phyloP scores from a whole-genome alignment of 441 rosid genomes.

The Breynia disticha region DNA sequence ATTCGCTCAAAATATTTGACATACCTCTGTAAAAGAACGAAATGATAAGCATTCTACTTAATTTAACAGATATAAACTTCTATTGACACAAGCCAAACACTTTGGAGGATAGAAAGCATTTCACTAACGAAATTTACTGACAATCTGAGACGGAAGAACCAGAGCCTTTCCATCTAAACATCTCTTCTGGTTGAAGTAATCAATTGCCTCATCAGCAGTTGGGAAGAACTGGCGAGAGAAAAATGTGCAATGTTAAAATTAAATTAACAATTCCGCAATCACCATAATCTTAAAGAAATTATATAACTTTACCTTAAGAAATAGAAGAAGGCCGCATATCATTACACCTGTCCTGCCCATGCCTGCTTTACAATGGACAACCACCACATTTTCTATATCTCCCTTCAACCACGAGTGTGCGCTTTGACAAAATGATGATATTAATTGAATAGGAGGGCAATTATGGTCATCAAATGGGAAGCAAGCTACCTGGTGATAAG shows the following conservation, averaged over 20 bases:
- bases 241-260: slow-evolving; percentile 14
- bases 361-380: slow-evolving; percentile 87
- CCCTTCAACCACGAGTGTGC: slow-evolving; percentile 83
- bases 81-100: slow-evolving; percentile 1
- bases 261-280: slow-evolving; percentile 3
- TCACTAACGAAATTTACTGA: slow-evolving; percentile 32
- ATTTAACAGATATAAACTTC: slow-evolving; percentile 3
- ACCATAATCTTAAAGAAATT: background rate
- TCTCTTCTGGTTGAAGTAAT: slow-evolving; percentile 77
- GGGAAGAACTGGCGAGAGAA: slow-evolving; percentile 56
- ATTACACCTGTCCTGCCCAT: slow-evolving; percentile 87
- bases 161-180: slow-evolving; percentile 79
- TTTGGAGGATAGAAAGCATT: slow-evolving; percentile 14
- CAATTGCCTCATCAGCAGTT: slow-evolving; percentile 59
- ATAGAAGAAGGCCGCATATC: slow-evolving; percentile 77
- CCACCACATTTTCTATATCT: slow-evolving; percentile 79
- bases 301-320: slow-evolving; percentile 47
- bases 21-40: slow-evolving; percentile 44
- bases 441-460: slow-evolving; percentile 72
- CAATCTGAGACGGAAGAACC: slow-evolving; percentile 89
- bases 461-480: slow-evolving; percentile 90
- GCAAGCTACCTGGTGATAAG: slow-evolving; percentile 50
- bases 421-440: slow-evolving; percentile 73
- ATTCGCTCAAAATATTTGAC: slow-evolving; percentile 58
- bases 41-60: background rate